phyloP scores from a whole-genome alignment of 2,329 filamentous ascomycete species.

The Verticillium nubilum region DNA sequence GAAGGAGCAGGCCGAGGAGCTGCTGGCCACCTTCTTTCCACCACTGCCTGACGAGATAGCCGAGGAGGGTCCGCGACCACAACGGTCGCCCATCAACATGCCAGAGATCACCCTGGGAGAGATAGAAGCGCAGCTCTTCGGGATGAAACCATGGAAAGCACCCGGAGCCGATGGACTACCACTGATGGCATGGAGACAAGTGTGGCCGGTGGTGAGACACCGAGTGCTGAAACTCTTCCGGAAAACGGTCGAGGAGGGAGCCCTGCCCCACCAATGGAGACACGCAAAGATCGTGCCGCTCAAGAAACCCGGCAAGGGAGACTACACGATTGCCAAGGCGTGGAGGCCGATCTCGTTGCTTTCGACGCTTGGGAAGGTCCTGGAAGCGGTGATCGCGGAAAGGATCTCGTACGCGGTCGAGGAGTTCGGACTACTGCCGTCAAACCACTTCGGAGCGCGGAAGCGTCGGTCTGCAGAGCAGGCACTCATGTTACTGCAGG shows the following conservation, averaged over 20 bases:
- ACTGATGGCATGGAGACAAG: neutral
- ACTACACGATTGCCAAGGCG: constrained; percentile 14
- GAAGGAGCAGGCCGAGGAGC: constrained; percentile 12
- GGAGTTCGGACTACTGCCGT: neutral
- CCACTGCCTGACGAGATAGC: constrained; percentile 12
- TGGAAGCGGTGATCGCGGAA: constrained; percentile 1
- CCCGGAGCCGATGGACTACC: neutral
- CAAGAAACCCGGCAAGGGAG: constrained; percentile 11
- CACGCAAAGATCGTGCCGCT: constrained; percentile 5
- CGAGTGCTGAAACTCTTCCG: neutral
- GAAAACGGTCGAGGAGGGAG: constrained; percentile 9
- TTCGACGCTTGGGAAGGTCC: constrained; percentile 17
- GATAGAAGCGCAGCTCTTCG: constrained; percentile 13
- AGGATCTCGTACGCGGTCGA: constrained; percentile 1
- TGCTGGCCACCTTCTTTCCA: constrained; percentile 15
- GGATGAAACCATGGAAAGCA: constrained; percentile 15
- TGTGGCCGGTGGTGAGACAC: neutral
- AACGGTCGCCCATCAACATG: constrained; percentile 4
- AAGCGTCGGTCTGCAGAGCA: constrained; percentile 3
- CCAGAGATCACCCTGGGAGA: constrained; percentile 14
- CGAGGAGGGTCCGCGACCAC: constrained; percentile 11
- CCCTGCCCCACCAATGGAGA: constrained; percentile 15
- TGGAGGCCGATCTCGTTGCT: constrained; percentile 12
- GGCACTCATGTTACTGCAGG: neutral
- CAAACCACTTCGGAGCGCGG: constrained; percentile 2